A percentile compares a stretch with the other conserved stretches of the same genome.
These are phyloP conservation scores for Ulota crispa DNA, from an alignment of 225 moss, liverwort and hornwort genomes.

Conservation along the genomic window DNA sequence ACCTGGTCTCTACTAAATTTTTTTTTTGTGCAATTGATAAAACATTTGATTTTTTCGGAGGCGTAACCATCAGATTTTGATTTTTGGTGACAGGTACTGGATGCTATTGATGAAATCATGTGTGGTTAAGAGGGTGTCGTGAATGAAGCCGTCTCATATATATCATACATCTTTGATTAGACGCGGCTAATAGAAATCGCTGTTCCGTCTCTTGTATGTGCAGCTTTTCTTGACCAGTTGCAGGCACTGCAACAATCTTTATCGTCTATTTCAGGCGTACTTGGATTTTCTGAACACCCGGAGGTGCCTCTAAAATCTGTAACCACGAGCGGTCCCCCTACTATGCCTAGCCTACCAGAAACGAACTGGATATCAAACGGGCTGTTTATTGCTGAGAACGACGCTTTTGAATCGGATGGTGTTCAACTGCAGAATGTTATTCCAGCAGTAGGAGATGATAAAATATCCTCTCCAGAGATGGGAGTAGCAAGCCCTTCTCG, in stretches of 20 bases:
- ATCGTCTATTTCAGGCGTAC: conserved; percentile 83
- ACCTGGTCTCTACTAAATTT: too few relatives aligned
- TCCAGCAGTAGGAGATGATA: conserved; percentile 49
- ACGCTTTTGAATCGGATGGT: conserved; percentile 39
- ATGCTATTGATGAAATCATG: not conserved
- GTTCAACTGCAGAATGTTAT: conserved; percentile 32
- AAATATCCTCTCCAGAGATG: conserved; percentile 64
- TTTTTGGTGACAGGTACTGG: not conserved
- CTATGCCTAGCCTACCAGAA: conserved; percentile 50
- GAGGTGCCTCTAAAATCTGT: conserved; percentile 38
- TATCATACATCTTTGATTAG: not conserved
- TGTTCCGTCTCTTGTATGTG: conserved; percentile 15
- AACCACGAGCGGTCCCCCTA: conserved; percentile 26
- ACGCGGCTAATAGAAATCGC: not conserved
- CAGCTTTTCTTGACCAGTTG: conserved; percentile 95
- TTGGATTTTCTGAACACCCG: conserved; percentile 75
- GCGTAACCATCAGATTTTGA: not conserved
- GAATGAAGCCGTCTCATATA: not conserved
- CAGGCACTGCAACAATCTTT: conserved; percentile 87
- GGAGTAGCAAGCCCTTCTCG: conserved; percentile 42
- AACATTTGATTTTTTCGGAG: not conserved
- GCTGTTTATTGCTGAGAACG: conserved; percentile 45
- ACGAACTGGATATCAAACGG: conserved; percentile 59
- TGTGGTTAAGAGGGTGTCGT: not conserved
- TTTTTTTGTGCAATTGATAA: not conserved